Conservation (phyloP, 2,329 filamentous ascomycete species). For the Fusarium begoniae region DNA sequence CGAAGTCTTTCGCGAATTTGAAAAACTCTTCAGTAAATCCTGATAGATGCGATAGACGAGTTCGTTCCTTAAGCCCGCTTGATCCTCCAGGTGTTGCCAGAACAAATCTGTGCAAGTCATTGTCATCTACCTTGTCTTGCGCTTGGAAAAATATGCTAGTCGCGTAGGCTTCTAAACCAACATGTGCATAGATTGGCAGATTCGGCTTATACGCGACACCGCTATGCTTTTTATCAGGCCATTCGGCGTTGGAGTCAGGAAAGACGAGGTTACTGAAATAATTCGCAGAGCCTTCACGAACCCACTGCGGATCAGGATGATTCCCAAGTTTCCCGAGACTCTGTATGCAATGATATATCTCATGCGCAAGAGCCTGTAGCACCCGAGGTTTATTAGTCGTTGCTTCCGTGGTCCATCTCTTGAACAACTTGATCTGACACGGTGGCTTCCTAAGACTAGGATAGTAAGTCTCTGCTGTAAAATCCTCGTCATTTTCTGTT, state of each 20-base stretch:
- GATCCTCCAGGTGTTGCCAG: background rate
- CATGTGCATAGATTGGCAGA: slow-evolving; percentile 19
- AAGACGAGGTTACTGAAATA: slow-evolving; percentile 30
- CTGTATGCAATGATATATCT: slow-evolving; percentile 30
- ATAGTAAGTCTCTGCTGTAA: slow-evolving; percentile 6
- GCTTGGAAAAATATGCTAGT: slow-evolving; percentile 22
- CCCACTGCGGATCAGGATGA: background rate
- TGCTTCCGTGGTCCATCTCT: slow-evolving; percentile 10
- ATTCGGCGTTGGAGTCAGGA: slow-evolving; percentile 11
- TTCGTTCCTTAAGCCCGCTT: background rate
- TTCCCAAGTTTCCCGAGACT: background rate
- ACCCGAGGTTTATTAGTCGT: background rate
- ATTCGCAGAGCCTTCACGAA: slow-evolving; percentile 22
- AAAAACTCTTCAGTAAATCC: slow-evolving; percentile 3
- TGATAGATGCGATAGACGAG: slow-evolving; percentile 2
- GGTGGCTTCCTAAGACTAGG: background rate
- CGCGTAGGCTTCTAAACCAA: background rate
- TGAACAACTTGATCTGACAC: slow-evolving; percentile 10
- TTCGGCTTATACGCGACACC: slow-evolving; percentile 8
- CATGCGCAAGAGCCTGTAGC: slow-evolving; percentile 15
- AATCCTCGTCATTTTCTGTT: background rate
- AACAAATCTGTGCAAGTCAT: slow-evolving; percentile 5
- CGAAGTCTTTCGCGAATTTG: slow-evolving; percentile 4
- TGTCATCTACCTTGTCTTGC: background rate
- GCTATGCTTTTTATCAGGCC: slow-evolving; percentile 6